These are phyloP conservation scores for Trypanosoma theileri DNA, from an alignment of 208 protist species.

Conservation along the genomic window DNA sequence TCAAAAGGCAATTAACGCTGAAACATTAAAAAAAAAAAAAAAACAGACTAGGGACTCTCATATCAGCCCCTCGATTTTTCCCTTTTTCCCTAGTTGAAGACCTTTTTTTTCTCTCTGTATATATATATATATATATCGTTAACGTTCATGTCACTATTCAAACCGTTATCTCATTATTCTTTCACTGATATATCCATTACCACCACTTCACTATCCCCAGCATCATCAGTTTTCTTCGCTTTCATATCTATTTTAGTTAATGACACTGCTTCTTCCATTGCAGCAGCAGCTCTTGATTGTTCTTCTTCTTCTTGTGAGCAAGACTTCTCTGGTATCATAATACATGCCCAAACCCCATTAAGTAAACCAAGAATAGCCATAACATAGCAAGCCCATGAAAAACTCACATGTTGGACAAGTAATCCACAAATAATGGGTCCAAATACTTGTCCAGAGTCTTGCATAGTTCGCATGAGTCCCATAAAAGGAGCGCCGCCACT, in stretches of 20 bases:
- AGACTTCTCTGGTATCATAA: slow-evolving; percentile 41
- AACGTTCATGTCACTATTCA: no score
- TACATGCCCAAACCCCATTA: slow-evolving; percentile 45
- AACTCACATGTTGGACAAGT: slow-evolving; percentile 38
- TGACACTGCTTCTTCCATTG: neutral
- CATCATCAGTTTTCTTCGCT: neutral
- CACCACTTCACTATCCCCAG: neutral
- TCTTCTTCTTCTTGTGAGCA: slow-evolving; percentile 10
- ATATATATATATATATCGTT: no score
- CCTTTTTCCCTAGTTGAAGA: no score
- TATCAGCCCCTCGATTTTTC: no score
- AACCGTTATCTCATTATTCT: no score
- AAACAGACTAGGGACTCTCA: no score
- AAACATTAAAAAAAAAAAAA: no score
- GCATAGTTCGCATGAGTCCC: slow-evolving; percentile 72
- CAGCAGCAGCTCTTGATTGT: neutral
- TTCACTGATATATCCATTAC: no score
- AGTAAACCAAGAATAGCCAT: slow-evolving; percentile 46
- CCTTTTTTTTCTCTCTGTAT: no score
- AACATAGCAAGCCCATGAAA: slow-evolving; percentile 39
- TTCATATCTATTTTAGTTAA: neutral
- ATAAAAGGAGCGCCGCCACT: slow-evolving; percentile 65
- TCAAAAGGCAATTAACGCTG: no score
- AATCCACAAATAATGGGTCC: slow-evolving; percentile 45
- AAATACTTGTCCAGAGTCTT: slow-evolving; percentile 68